Evolutionary conservation across 2,329 filamentous ascomycete species (phyloP).

Genomic region (Coniochaeta prunicola): DNA sequence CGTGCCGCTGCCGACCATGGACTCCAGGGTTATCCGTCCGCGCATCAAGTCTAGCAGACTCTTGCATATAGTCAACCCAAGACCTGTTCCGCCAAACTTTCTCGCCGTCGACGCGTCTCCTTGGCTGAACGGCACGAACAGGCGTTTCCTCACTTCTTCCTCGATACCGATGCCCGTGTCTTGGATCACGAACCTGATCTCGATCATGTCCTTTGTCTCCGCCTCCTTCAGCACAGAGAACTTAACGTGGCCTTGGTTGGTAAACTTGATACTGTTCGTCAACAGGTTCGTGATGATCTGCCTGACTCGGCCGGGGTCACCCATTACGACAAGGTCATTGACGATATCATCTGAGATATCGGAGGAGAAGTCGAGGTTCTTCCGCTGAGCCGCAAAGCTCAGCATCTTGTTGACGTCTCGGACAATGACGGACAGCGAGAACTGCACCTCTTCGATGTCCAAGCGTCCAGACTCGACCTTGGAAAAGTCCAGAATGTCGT

Average conservation of each 20-base stretch:
- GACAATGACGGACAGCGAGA: slow-evolving; percentile 65
- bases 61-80: slow-evolving; percentile 75
- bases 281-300: slow-evolving; percentile 78
- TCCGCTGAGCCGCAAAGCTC: slow-evolving; percentile 73
- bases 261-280: slow-evolving; percentile 73
- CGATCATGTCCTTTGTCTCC: slow-evolving; percentile 57
- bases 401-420: slow-evolving; percentile 83
- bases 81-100: slow-evolving; percentile 70
- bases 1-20: slow-evolving; percentile 59
- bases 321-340: slow-evolving; percentile 69
- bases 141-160: slow-evolving; percentile 62
- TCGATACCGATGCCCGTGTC: slow-evolving; percentile 80
- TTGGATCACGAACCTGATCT: slow-evolving; percentile 64
- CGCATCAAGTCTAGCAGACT: slow-evolving; percentile 75
- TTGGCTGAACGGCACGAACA: slow-evolving; percentile 78
- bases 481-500: slow-evolving; percentile 85
- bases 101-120: slow-evolving; percentile 73
- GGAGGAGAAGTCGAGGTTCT: slow-evolving; percentile 65
- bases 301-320: slow-evolving; percentile 75
- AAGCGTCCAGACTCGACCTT: slow-evolving; percentile 74
- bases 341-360: slow-evolving; percentile 57
- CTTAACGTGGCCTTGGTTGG: slow-evolving; percentile 58
- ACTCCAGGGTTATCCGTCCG: slow-evolving; percentile 65
- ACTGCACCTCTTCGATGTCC: slow-evolving; percentile 75
- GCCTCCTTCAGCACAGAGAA: slow-evolving; percentile 57